These are phyloP conservation scores for Ustilago esculenta DNA, from an alignment of 1,284 basidiomycete species.

Conservation along the genomic window DNA sequence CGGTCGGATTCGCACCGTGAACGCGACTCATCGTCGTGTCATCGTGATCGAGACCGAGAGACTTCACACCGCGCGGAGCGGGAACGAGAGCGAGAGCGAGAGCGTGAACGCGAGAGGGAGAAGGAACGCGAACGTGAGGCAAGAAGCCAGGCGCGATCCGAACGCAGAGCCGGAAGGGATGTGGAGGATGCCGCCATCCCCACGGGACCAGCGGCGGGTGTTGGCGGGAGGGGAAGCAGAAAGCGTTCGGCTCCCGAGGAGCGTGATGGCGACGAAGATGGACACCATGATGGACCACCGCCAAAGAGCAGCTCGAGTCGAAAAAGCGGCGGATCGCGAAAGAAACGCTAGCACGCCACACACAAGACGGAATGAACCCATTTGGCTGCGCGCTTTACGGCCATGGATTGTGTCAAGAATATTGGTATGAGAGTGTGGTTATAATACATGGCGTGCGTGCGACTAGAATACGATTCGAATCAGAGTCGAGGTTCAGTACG, in stretches of 20 bases:
- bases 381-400: too few species aligned
- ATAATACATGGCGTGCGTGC: too few species aligned
- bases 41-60: slow-evolving; percentile 16
- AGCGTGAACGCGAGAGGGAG: slow-evolving; percentile 31
- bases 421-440: neutral
- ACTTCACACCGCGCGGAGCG: slow-evolving; percentile 7
- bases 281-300: too few species aligned
- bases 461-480: too few species aligned
- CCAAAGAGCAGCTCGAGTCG: slow-evolving; percentile 6
- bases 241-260: slow-evolving; percentile 41
- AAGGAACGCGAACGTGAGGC: slow-evolving; percentile 30
- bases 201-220: slow-evolving; percentile 9
- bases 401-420: too few species aligned
- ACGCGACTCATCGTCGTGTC: slow-evolving; percentile 11
- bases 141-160: slow-evolving; percentile 32
- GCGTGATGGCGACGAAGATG: slow-evolving; percentile 23
- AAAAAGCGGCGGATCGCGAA: slow-evolving; percentile 8
- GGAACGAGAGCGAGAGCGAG: slow-evolving; percentile 24
- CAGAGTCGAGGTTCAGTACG: slow-evolving; percentile 15
- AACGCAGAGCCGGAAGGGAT: slow-evolving; percentile 39
- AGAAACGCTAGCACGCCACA: slow-evolving; percentile 32
- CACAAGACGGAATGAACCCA: too few species aligned
- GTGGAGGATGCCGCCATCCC: slow-evolving; percentile 20
- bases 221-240: slow-evolving; percentile 13
- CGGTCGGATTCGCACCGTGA: slow-evolving; percentile 21